These are phyloP conservation scores for Oropetium thomaeum DNA, from an alignment of 176 grass and related monocot genomes.

Conservation along the genomic window DNA sequence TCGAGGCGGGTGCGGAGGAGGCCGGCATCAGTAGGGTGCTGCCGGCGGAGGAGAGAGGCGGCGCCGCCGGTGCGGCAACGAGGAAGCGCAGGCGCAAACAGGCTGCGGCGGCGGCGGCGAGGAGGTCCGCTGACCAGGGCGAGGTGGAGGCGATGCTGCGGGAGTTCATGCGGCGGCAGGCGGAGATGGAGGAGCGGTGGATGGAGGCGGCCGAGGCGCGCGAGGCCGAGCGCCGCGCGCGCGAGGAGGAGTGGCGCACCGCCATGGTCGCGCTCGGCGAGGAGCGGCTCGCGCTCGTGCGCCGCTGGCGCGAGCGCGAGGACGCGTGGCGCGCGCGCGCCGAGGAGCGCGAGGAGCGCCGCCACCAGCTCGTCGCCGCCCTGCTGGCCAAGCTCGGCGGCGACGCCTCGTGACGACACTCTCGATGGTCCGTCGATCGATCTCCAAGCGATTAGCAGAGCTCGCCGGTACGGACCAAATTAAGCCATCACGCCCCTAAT, in stretches of 20 bases:
- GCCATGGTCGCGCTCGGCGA: constrained; percentile 69
- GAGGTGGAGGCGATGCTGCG: constrained; percentile 67
- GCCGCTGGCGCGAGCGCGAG: constrained; percentile 67
- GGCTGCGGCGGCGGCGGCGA: neutral
- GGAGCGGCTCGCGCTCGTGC: constrained; percentile 69
- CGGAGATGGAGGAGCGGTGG: constrained; percentile 87
- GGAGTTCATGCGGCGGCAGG: constrained; percentile 76
- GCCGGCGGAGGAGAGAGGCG: neutral
- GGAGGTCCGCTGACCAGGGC: neutral
- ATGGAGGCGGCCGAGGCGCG: constrained; percentile 71
- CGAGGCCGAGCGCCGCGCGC: constrained; percentile 56
- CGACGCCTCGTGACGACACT: constrained; percentile 21
- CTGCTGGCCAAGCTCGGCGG: constrained; percentile 70
- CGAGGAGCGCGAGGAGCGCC: constrained; percentile 75
- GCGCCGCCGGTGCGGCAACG: neutral
- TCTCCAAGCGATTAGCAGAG: too few relatives aligned
- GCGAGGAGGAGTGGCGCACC: constrained; percentile 82
- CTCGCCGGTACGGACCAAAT: constrained; percentile 36
- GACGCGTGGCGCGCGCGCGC: constrained; percentile 62
- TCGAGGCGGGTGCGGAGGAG: constrained; percentile 15
- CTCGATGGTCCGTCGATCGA: too few relatives aligned
- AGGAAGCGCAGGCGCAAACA: constrained; percentile 31
- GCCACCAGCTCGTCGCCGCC: constrained; percentile 56
- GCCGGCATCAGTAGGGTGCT: constrained; percentile 9
- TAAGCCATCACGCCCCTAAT: neutral